A percentile compares a stretch with the other conserved stretches of the same genome.
Evolutionary conservation across 1,284 basidiomycete genomes (phyloP).

Genomic region (Ceraceosorus guamensis): DNA sequence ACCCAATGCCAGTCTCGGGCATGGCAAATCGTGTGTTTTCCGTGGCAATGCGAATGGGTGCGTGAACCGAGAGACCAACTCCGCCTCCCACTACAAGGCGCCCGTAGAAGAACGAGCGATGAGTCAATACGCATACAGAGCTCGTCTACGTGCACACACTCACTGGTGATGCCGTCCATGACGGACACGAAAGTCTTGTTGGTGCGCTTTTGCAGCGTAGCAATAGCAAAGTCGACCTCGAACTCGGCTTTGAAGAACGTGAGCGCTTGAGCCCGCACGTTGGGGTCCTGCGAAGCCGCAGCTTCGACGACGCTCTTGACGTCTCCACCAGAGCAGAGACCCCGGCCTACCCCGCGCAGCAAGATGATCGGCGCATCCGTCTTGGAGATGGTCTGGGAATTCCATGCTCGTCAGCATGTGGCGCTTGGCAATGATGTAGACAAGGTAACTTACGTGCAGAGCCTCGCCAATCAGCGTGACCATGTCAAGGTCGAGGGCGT

Average conservation of each 20-base stretch:
- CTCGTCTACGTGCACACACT: too few relatives aligned
- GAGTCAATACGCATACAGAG: constrained; percentile 75
- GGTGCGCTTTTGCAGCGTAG: constrained; percentile 49
- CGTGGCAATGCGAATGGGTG: constrained; percentile 85
- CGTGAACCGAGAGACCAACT: constrained; percentile 79
- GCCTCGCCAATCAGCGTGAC: constrained; percentile 64
- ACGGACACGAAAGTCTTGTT: constrained; percentile 13
- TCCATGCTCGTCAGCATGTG: too few relatives aligned
- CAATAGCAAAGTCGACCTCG: constrained; percentile 77
- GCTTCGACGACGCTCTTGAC: constrained; percentile 58
- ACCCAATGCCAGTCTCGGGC: constrained; percentile 58
- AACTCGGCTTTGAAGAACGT: constrained; percentile 92
- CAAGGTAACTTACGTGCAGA: constrained; percentile 61
- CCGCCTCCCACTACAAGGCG: constrained; percentile 99
- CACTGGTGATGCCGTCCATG: constrained; percentile 57
- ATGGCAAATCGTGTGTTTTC: constrained; percentile 82
- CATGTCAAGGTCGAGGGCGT: constrained; percentile 80
- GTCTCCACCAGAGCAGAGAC: constrained; percentile 93
- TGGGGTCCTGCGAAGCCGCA: constrained; percentile 22
- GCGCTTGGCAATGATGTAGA: too few relatives aligned
- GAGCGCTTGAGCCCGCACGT: constrained; percentile 56
- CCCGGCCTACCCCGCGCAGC: constrained; percentile 59
- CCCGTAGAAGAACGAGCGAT: constrained; percentile 56
- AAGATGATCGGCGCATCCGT: constrained; percentile 15
- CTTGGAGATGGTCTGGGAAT: constrained; percentile 11